Evolutionary conservation across 2,329 filamentous ascomycete genomes (phyloP).

Genomic region (Phyllosticta ampelicida): DNA sequence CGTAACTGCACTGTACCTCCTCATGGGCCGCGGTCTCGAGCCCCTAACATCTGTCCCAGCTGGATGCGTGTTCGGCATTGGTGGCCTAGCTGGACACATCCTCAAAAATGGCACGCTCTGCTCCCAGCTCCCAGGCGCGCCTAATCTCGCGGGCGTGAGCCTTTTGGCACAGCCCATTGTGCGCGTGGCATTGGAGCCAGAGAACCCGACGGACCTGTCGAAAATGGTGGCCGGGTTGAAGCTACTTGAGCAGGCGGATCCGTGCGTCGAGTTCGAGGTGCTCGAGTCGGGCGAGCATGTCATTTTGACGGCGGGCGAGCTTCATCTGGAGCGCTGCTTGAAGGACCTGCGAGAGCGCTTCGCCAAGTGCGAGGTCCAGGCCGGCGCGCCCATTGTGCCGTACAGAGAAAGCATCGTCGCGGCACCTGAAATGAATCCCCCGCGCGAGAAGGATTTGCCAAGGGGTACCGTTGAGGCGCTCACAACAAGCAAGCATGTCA

Average conservation of each 20-base stretch:
- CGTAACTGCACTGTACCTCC: constrained; percentile 79
- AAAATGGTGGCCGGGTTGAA: constrained; percentile 88
- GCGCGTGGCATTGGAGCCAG: constrained; percentile 86
- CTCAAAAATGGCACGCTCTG: constrained; percentile 92
- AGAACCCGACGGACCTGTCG: constrained; percentile 78
- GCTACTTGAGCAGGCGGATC: constrained; percentile 85
- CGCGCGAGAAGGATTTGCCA: constrained; percentile 74
- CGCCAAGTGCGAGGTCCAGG: constrained; percentile 87
- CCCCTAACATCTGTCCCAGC: constrained; percentile 75
- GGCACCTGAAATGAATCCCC: constrained; percentile 83
- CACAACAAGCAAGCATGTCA: constrained; percentile 79
- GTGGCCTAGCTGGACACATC: constrained; percentile 83
- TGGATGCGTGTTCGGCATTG: constrained; percentile 90
- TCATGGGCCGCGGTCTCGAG: constrained; percentile 89
- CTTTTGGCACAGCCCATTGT: constrained; percentile 84
- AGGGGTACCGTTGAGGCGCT: constrained; percentile 65
- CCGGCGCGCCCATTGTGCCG: constrained; percentile 86
- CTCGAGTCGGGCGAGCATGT: constrained; percentile 91
- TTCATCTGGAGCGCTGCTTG: constrained; percentile 87
- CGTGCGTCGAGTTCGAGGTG: constrained; percentile 91
- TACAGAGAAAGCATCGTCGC: constrained; percentile 87
- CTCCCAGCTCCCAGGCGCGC: constrained; percentile 71
- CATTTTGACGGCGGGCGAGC: constrained; percentile 80
- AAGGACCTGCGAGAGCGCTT: constrained; percentile 90
- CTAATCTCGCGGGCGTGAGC: constrained; percentile 80